Evolutionary conservation across 2,329 filamentous ascomycete species (phyloP).

Genomic region (Colletotrichum chlorophyti): DNA sequence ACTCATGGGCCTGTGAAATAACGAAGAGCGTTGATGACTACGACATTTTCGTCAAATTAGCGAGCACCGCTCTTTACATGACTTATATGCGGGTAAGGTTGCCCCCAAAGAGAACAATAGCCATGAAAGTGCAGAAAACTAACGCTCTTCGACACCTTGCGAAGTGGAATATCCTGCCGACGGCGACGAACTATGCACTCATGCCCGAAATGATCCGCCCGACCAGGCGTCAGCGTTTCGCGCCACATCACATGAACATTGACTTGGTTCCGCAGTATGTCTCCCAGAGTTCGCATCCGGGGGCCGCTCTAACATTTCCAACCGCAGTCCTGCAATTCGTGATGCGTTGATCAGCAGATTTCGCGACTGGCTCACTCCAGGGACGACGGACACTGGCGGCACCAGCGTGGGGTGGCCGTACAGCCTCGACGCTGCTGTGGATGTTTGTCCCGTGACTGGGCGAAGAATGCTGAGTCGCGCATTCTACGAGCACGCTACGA

Average conservation of each 20-base stretch:
- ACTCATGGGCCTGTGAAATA: slow-evolving; percentile 19
- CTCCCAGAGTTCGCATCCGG: neutral
- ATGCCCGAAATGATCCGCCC: slow-evolving; percentile 25
- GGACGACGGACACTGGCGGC: slow-evolving; percentile 12
- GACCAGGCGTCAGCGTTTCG: slow-evolving; percentile 4
- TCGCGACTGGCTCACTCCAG: slow-evolving; percentile 19
- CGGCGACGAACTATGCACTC: slow-evolving; percentile 12
- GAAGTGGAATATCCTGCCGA: slow-evolving; percentile 19
- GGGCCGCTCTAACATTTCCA: neutral
- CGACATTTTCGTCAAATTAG: slow-evolving; percentile 14
- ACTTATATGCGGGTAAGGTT: slow-evolving; percentile 16
- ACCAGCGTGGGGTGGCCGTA: slow-evolving; percentile 22
- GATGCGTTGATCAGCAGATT: slow-evolving; percentile 16
- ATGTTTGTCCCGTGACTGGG: slow-evolving; percentile 11
- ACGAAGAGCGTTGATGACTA: slow-evolving; percentile 15
- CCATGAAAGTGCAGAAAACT: neutral
- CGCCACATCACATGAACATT: slow-evolving; percentile 20
- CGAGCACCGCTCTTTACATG: neutral
- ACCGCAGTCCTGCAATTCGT: slow-evolving; percentile 11
- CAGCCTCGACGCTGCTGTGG: slow-evolving; percentile 18
- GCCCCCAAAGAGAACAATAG: too few relatives aligned
- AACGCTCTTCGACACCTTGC: neutral
- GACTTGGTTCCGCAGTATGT: slow-evolving; percentile 20
- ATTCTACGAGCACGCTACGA: slow-evolving; percentile 20
- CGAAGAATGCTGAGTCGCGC: slow-evolving; percentile 16